Conservation (phyloP, 768 basidiomycete species). For the Sarcodon sp. region DNA sequence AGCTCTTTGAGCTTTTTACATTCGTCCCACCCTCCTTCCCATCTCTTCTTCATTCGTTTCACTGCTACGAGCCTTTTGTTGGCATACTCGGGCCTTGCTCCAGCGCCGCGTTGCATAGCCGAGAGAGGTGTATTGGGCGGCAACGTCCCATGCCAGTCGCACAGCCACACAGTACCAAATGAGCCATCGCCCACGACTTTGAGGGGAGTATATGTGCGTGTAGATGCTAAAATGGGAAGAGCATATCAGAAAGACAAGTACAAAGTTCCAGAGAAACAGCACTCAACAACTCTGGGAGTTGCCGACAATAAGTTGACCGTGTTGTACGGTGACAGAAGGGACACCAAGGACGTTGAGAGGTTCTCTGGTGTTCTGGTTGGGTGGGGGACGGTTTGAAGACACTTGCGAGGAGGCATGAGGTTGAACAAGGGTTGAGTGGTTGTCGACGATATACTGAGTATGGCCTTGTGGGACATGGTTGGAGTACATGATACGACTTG, state of each 20-base stretch:
- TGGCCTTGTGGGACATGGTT: conserved; percentile 32
- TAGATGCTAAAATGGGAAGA: conserved; percentile 40
- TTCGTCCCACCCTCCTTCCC: conserved; percentile 98
- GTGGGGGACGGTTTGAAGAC: conserved; percentile 8
- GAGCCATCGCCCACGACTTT: conserved; percentile 98
- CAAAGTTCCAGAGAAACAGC: neutral
- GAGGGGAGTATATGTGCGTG: conserved; percentile 85
- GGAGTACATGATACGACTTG: conserved; percentile 42
- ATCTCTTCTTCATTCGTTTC: conserved; percentile 96
- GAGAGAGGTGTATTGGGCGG: conserved; percentile 85
- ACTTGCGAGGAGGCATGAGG: conserved; percentile 8
- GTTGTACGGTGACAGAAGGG: conserved; percentile 63
- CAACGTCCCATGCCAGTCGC: conserved; percentile 96
- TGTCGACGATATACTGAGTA: conserved; percentile 5
- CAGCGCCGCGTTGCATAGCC: conserved; percentile 92
- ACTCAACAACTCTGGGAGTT: conserved; percentile 53
- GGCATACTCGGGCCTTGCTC: conserved; percentile 86
- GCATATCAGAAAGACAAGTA: conserved; percentile 1
- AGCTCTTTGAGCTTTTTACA: conserved; percentile 93
- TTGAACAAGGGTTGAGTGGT: conserved; percentile 9
- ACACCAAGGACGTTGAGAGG: conserved; percentile 59
- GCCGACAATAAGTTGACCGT: conserved; percentile 62
- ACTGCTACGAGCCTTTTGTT: conserved; percentile 93
- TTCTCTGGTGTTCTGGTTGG: conserved; percentile 29
- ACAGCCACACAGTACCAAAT: conserved; percentile 96